Base-by-base conservation (phyloP, 1,284 basidiomycete species). In the Volvariella volvacea region DNA sequence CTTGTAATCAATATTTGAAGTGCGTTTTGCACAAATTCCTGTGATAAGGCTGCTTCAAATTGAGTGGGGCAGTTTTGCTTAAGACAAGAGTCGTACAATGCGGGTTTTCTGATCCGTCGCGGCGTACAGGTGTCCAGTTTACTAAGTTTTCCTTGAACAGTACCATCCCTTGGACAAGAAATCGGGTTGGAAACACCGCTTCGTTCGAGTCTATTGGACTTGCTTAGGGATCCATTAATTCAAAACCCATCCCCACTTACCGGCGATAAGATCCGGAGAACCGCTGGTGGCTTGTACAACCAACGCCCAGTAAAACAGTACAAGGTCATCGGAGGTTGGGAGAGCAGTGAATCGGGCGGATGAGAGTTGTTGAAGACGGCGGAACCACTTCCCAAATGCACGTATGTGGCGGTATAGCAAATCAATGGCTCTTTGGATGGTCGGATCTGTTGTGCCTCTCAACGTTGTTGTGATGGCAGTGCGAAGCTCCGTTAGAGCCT, bases 141-240 rank as follows among this genome's bases (percentile, higher is more conserved):
- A 77, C 71, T 16, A 89, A 69, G 49, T 77, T 86, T 47, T 93
- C 91, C 58, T 89, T 92, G 70, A 94, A 92, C 2, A 95, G 65
- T 1, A 88, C 80, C 79, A 95, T 83, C 0, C 86, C 88, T 52
- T 92, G 85, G 0, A 94, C 83, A 44, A 94, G 68, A 56, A 91
- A 85, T 3, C 83, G 77, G n/a, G 85, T 69, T 20, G 88, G 88
- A 56, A 79, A 88, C 1, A 81, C 62, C 1, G 79, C 83, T 48
- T 65, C 63, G 31, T 63, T 60, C 2, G 66, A 72, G 53, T 84
- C 78, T 80, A 40, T 32, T 34, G 19, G 32, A 31, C 12, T 21
- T 12, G 6, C 25, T 28, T 28, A 28, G 6, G 12, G 12, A 28
- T 28, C 6, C 25, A 28, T 14, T 1, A 12, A 47, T n/a, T n/a